phyloP scores from a whole-genome alignment of 2,329 filamentous ascomycete genomes.

The Diplodia seriata region DNA sequence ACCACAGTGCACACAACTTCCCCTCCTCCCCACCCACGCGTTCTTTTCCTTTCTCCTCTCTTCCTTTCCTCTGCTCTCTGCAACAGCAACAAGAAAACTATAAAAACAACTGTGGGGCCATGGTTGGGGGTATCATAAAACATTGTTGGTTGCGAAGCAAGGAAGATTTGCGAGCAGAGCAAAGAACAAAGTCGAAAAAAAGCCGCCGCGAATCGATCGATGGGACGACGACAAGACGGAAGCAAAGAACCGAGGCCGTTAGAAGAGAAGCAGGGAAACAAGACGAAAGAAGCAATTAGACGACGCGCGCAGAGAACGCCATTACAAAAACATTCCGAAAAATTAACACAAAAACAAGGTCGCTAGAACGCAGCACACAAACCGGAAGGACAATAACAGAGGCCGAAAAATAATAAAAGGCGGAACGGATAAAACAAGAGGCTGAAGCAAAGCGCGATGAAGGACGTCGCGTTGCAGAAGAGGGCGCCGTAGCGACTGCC shows the following conservation, averaged over 20 bases:
- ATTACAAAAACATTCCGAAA: constrained; percentile 21
- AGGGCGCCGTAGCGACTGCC: constrained; percentile 6
- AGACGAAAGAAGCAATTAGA: constrained; percentile 2
- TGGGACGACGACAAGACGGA: neutral
- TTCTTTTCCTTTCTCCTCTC: neutral
- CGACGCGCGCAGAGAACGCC: constrained; percentile 5
- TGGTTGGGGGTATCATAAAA: constrained; percentile 1
- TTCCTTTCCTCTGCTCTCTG: neutral
- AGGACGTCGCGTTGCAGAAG: neutral
- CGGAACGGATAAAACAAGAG: neutral
- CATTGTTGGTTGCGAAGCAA: neutral
- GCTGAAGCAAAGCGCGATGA: neutral
- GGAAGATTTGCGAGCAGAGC: constrained; percentile 3
- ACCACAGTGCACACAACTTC: neutral
- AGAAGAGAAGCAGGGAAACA: constrained; percentile 3
- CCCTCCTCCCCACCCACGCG: neutral
- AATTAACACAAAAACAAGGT: neutral
- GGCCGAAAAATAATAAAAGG: neutral
- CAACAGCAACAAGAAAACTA: neutral
- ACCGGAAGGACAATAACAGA: constrained; percentile 1
- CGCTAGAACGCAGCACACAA: constrained; percentile 33
- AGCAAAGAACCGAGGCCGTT: constrained; percentile 10
- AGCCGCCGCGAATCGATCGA: neutral
- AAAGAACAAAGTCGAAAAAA: constrained; percentile 5
- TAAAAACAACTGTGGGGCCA: neutral